Evolutionary conservation across 306 rosid species (phyloP), one percentile per base, ranked within the genome.

Genomic region (Alnus glutinosa): DNA sequence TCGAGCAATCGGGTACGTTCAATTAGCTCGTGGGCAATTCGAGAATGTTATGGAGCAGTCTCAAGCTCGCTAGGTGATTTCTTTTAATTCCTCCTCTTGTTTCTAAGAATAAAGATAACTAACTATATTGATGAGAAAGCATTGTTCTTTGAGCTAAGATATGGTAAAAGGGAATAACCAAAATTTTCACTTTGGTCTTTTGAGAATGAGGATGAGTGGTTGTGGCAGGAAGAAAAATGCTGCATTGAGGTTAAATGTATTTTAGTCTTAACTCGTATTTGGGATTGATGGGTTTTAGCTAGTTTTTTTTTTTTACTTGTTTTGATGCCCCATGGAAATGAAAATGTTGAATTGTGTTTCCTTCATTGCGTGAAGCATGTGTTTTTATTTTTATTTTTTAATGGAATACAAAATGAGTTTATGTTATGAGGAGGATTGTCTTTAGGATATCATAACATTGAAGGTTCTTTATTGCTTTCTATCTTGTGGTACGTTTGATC

Each of bases 11-110:
- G 97, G 90, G 49, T 92, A 91, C 49, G 98, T 92, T 34, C 97
- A 94, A 87, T 70, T 94, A 77, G 97, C 95, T 84, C 95, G 97
- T 28, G 93, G 98, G 9, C 97, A 91, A 82, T 86, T 94, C 47
- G 97, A 91, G 5, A 78, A 85, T 83, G 90, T 91, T 44, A 84
- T 94, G 90, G 90, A 94, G 73, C 97, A 92, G 75, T 87, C 97
- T 36, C 91, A 94, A 83, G 98, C 94, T 78, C 93, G 89, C 37
- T 92, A 91, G 97, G 97, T 90, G 51, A 76, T 73, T 42, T 12
- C 36, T 61, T 58, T 76, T 81, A 16, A 9, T 9, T 67, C 13
- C 32, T 67, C 32, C 6, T 18, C 8, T 36, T 67, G 5, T 64
- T 2, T 37, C 71, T 52, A 9, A 36, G 36, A 39, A 46, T 23